Base-by-base conservation (phyloP, 805 yeast species). In the Starmerella khaoyaiensis region DNA sequence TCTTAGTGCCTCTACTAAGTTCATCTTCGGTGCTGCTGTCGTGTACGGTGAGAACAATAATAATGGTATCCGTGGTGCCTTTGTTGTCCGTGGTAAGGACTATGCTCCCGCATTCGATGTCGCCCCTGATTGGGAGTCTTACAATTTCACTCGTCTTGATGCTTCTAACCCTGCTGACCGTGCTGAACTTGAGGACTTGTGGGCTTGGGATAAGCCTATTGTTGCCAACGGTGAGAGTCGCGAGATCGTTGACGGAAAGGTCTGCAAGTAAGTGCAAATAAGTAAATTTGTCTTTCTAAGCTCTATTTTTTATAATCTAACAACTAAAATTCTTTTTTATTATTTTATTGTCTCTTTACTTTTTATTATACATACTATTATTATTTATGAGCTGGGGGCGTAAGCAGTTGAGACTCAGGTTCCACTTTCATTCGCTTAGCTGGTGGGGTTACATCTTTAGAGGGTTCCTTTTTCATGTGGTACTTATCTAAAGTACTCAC, bases 101-200 rank as follows among this genome's bases (percentile, higher is more conserved):
- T 66, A 54, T 59, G 72, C 54, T 40, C 94, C 96, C 63, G 98
- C 95, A 47, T 83, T 87, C 59, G 80, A 87, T 50, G 97, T 90
- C 63, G 98, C 97, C 59, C 96, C 98, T 64, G 98, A 90, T 68
- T 84, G 94, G 93, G 97, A 87, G 69, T 82, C 95, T 34, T 87
- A 82, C 69, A 59, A 61, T 42, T 83, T 72, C 79, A 66, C 74
- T 59, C 76, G 81, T 69, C 70, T 87, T 57, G 96, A 87, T 60
- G 72, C 78, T 45, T 54, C 83, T 55, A 72, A 73, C 52, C 74
- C 72, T 51, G 90, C 73, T 59, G 81, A 72, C 70, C 77, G 71
- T 65, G 80, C 69, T 48, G 81, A 82, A 58, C 63, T 90, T 55
- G 70, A 80, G 65, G 81, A 84, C 74, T 70, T 84, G 77, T 82